Base-by-base conservation (phyloP, 23 red algal genomes). In the Gracilariopsis chorda region DNA sequence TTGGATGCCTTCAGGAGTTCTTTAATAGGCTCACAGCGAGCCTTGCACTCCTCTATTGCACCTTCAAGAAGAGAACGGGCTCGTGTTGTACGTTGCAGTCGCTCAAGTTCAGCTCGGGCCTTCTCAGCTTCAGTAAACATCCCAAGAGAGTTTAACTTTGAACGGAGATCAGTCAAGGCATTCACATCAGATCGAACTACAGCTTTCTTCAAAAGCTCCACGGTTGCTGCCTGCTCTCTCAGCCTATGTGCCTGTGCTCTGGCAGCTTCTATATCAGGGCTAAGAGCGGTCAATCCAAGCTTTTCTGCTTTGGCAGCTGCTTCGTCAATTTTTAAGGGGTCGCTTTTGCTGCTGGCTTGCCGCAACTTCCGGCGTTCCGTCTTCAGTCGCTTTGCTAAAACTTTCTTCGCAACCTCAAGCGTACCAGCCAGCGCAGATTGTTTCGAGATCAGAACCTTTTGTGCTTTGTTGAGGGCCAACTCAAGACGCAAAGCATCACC, bases 41-140 rank as follows among this genome's bases (percentile, higher is more conserved):
- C 0, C 19, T 78, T 69, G 19, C 68, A 44, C 34, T 79, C 69
- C 35, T 85, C 48, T 16, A 78, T 39, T 2, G 91, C 91, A 21
- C 29, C 58, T 59, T 85, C 35, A 21, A 86, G 79, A 56, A 94
- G 69, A 42, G 53, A 48, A 16, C 82, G 45, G 4, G 81, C 91
- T 62, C 81, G 44, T 29, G 71, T 86, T 21, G 55, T 33, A 49
- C 56, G 64, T 77, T 82, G 86, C 51, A 90, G 33, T 8, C 57
- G 39, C 45, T 98, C 96, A 20, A 87, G 58, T 51, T 88, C 63
- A 2, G 87, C 71, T 3, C 96, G 88, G 2, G 93, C 96, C 45
- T 48, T 61, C 59, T 98, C 96, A 9, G 96, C 96, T 29, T 93
- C 96, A 29, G 79, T 75, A 53, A 98, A 82, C 88, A 98, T 84